Percentiles rank a stretch among this genome's conserved stretches.
These are phyloP conservation scores for Corinectria fuckeliana DNA, from an alignment of 2,329 filamentous ascomycete genomes.

Conservation along the genomic window DNA sequence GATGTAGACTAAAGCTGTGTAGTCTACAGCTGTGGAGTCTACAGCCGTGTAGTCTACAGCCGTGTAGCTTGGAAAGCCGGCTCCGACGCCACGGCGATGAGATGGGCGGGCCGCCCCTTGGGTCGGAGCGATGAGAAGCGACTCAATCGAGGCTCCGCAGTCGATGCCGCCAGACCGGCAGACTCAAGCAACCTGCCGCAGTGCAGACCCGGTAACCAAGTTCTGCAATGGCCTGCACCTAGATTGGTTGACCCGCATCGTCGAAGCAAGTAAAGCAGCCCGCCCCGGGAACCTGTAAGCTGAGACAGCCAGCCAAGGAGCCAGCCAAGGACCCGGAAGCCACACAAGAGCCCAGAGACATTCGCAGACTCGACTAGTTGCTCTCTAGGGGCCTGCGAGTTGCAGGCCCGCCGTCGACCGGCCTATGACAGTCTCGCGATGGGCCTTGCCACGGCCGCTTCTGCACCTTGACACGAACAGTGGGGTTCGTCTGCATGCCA, in stretches of 20 bases:
- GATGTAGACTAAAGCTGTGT: no score
- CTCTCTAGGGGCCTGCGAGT: neutral
- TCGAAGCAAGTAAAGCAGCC: no score
- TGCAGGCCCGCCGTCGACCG: neutral
- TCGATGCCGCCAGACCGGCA: no score
- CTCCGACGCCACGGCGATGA: slow-evolving; percentile 9
- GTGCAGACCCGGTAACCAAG: no score
- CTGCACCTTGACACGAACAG: slow-evolving; percentile 22
- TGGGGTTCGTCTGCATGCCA: slow-evolving; percentile 17
- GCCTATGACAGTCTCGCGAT: slow-evolving; percentile 7
- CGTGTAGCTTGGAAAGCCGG: slow-evolving; percentile 1
- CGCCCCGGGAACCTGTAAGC: no score
- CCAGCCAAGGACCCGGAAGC: no score
- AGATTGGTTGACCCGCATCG: no score
- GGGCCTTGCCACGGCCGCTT: slow-evolving; percentile 7
- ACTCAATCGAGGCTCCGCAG: slow-evolving; percentile 13
- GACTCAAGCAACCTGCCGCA: no score
- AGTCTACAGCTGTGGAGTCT: no score
- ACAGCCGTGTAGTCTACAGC: no score
- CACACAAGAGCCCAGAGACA: neutral
- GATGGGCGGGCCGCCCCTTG: slow-evolving; percentile 18
- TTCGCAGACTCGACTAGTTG: neutral
- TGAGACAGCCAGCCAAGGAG: neutral
- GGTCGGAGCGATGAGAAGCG: neutral
- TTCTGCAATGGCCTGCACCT: neutral